phyloP scores from a whole-genome alignment of 495 filamentous ascomycete species.

The Delitschia confertaspora region DNA sequence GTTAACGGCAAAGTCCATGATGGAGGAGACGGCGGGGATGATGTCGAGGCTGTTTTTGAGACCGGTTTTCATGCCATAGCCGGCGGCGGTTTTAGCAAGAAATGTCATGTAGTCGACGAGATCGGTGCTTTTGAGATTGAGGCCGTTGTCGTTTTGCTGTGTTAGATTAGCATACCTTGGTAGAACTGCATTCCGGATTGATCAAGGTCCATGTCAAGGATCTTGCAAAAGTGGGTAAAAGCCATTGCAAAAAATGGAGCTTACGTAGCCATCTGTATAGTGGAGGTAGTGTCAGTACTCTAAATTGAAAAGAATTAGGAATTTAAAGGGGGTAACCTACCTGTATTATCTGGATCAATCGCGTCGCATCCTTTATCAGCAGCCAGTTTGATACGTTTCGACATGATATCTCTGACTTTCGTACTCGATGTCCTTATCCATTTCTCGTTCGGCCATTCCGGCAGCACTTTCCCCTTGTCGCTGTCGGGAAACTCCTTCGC shows the following conservation, averaged over 20 bases:
- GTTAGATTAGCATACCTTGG: constrained; percentile 10
- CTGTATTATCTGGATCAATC: constrained; percentile 60
- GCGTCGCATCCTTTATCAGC: constrained; percentile 56
- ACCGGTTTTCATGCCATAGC: constrained; percentile 45
- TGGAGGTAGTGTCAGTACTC: constrained; percentile 6
- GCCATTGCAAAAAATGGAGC: too few species aligned
- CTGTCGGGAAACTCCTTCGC: constrained; percentile 39
- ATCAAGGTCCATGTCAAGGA: too few species aligned
- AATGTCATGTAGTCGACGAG: constrained; percentile 51
- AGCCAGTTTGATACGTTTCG: constrained; percentile 47
- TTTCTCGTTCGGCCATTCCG: constrained; percentile 57
- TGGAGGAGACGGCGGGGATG: constrained; percentile 43
- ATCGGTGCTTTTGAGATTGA: constrained; percentile 45
- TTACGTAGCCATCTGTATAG: constrained; percentile 49
- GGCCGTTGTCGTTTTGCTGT: constrained; percentile 42
- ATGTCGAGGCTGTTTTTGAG: constrained; percentile 60
- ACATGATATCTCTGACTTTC: constrained; percentile 55
- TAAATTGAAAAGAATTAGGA: not conserved
- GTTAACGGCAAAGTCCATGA: constrained; percentile 60
- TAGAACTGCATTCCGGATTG: too few species aligned
- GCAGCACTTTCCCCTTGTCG: constrained; percentile 47
- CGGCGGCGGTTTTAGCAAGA: constrained; percentile 45
- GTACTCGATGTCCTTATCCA: constrained; percentile 48
- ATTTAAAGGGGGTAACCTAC: constrained; percentile 7
- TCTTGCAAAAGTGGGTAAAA: not conserved